phyloP scores from a whole-genome alignment of 129 eudicot genomes.

The Silybum marianum region DNA sequence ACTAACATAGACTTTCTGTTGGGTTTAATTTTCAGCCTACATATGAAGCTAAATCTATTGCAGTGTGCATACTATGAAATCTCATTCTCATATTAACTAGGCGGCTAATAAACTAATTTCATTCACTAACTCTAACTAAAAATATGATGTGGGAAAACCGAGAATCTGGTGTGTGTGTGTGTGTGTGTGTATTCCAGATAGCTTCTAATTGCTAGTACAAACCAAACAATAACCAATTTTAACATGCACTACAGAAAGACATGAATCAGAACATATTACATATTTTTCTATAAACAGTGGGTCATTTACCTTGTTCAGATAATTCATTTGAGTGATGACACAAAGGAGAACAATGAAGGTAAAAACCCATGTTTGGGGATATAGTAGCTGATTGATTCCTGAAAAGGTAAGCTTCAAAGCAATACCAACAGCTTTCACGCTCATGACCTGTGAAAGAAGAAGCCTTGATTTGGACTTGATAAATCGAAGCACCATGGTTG shows the following conservation, averaged over 20 bases:
- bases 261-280: not conserved
- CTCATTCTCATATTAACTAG: too few species aligned
- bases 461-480: conserved; percentile 8
- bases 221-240: not conserved
- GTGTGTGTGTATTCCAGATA: not conserved
- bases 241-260: not conserved
- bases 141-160: not conserved
- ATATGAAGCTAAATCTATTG: too few species aligned
- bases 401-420: conserved; percentile 67
- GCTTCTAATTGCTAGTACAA: not conserved
- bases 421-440: conserved; percentile 76
- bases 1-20: too few species aligned
- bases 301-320: conserved; percentile 65
- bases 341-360: conserved; percentile 49
- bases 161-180: not conserved
- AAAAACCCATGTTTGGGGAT: conserved; percentile 65
- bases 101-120: not conserved
- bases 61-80: not conserved
- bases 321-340: conserved; percentile 65
- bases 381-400: conserved; percentile 61
- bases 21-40: too few species aligned
- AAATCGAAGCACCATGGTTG: not conserved
- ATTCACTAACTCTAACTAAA: not conserved
- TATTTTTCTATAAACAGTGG: not conserved
- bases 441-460: conserved; percentile 61